Evolutionary conservation across 306 rosid species (phyloP).

Genomic region (Casuarina equisetifolia): DNA sequence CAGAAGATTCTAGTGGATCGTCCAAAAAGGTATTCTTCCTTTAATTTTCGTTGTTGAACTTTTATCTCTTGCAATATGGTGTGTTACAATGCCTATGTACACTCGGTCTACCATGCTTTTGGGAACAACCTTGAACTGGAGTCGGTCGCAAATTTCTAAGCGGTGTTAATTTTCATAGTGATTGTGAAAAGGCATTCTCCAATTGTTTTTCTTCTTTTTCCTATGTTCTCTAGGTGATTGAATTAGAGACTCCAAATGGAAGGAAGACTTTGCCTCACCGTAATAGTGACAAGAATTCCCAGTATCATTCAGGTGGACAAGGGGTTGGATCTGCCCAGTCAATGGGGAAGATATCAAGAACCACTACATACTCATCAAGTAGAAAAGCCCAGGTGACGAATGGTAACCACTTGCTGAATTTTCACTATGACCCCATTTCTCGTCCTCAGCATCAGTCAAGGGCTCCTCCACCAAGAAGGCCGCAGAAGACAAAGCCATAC

Average conservation of each 20-base stretch:
- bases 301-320: slow-evolving; percentile 47
- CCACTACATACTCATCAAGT: slow-evolving; percentile 41
- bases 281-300: slow-evolving; percentile 40
- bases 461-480: slow-evolving; percentile 77
- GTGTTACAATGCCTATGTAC: background rate
- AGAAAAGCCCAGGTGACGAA: slow-evolving; percentile 66
- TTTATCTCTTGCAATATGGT: background rate
- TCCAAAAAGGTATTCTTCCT: slow-evolving; percentile 57
- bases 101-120: slow-evolving; percentile 8
- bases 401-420: slow-evolving; percentile 88
- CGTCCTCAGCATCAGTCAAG: slow-evolving; percentile 79
- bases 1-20: slow-evolving; percentile 51
- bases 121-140: background rate
- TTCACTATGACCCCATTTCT: slow-evolving; percentile 84
- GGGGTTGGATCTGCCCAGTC: slow-evolving; percentile 44
- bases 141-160: background rate
- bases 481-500: slow-evolving; percentile 71
- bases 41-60: background rate
- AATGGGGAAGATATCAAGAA: slow-evolving; percentile 42
- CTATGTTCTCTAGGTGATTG: slow-evolving; percentile 51
- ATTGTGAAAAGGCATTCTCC: background rate
- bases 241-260: slow-evolving; percentile 37
- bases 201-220: background rate
- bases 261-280: slow-evolving; percentile 38
- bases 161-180: slow-evolving; percentile 9